Base-by-base conservation (phyloP, 129 eudicot species). In the Flaveria robusta region DNA sequence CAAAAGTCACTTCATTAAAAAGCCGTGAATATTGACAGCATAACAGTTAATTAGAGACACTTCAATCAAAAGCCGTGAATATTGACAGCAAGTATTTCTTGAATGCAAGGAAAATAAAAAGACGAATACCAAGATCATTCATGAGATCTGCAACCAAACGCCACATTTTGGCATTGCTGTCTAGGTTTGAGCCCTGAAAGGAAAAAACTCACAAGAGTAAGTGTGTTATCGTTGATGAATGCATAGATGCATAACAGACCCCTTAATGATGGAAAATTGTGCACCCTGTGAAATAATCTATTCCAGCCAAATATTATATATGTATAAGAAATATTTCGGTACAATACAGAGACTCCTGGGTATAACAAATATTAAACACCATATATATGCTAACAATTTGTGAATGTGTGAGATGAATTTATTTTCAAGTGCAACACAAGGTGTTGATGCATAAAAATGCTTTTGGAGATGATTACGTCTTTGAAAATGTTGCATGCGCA, bases 141-240 rank as follows among this genome's bases (percentile, higher is more conserved):
- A 95, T 95, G 83, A 95, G 89, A 88, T 95, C 99, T 75, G 99
- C 99, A 81, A 95, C 96, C 85, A 95, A 78, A 77, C 97, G 97
- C 99, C 97, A 95, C 99, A 89, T 91, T 87, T 95, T 95, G 75
- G 99, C 94, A 79, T 95, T 82, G 86, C 96, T 89, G 70, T 95
- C 99, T 83, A 95, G 85, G 75, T 95, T 91, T 68, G 99, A 85
- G 74, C 99, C 99, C 99, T 95, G 85, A 84, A 81, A 51, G 72
- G 60, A 72, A 72, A 46, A n/a, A n/a, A 70, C 7, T 18, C 77
- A 18, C 71, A 5, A 42, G 60, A 16, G 46, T 72, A 79, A 76
- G 72, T 26, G 51, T 20, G 63, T 23, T 27, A 13, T 52, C 64
- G 69, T 74, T 43, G 45, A 56, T 45, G 26, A 79, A 68, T 26